These are phyloP conservation scores for Oryza australiensis DNA, from an alignment of 176 grass and related monocot species.

Conservation along the genomic window DNA sequence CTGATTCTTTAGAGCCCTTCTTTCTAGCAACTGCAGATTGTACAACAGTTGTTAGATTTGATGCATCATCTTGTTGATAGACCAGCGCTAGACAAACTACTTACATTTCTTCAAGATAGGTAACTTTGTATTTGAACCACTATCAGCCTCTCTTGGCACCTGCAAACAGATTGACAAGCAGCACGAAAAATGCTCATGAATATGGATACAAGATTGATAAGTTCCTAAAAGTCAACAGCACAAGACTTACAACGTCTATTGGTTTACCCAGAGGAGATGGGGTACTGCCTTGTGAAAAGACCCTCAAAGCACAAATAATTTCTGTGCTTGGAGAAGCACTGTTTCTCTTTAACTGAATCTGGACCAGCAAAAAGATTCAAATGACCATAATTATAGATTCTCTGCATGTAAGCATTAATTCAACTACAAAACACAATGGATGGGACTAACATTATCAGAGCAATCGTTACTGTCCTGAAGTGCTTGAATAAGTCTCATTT, in stretches of 20 bases:
- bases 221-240: constrained; percentile 10
- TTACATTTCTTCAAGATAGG: constrained; percentile 47
- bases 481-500: constrained; percentile 24
- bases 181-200: constrained; percentile 17
- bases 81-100: constrained; percentile 7
- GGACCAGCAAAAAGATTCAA: not conserved
- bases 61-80: not conserved
- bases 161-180: constrained; percentile 34
- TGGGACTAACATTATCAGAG: constrained; percentile 28
- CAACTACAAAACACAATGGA: constrained; percentile 18
- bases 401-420: constrained; percentile 17
- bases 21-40: constrained; percentile 43
- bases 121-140: constrained; percentile 25
- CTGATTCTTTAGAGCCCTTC: constrained; percentile 14
- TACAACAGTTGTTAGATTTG: constrained; percentile 28
- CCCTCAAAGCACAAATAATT: constrained; percentile 44
- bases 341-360: constrained; percentile 33
- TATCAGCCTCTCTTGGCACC: constrained; percentile 20
- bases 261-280: constrained; percentile 5
- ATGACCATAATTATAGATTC: not conserved
- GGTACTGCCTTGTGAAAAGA: not conserved
- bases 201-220: constrained; percentile 9
- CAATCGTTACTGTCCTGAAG: constrained; percentile 7
- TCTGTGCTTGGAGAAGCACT: not conserved
- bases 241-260: not conserved